Conservation (phyloP, 176 grass and related monocot species). For the Zizania latifolia region DNA sequence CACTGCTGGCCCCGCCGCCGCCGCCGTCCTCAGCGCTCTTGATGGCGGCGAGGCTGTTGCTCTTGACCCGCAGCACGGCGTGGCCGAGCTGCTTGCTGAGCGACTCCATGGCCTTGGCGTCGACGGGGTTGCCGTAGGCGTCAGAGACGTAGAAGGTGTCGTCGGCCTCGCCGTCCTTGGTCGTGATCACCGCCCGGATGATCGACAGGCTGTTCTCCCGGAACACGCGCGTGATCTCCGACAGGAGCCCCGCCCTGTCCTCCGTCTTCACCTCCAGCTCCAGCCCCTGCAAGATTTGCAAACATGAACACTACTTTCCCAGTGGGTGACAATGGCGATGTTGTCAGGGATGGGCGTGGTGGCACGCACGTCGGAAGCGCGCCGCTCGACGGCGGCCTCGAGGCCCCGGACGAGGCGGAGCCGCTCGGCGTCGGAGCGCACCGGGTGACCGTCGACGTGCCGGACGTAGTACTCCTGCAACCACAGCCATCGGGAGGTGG, state of each 20-base stretch:
- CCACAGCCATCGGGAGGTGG: background rate
- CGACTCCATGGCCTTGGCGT: slow-evolving; percentile 20
- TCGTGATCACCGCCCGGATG: slow-evolving; percentile 47
- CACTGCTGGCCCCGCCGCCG: background rate
- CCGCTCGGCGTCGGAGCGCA: slow-evolving; percentile 42
- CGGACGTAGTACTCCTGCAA: slow-evolving; percentile 72
- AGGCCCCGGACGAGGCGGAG: slow-evolving; percentile 42
- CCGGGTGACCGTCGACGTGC: slow-evolving; percentile 49
- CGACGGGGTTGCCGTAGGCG: slow-evolving; percentile 40
- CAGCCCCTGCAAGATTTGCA: slow-evolving; percentile 24
- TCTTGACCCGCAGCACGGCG: slow-evolving; percentile 36
- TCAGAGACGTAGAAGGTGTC: slow-evolving; percentile 56
- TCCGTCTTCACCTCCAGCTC: slow-evolving; percentile 42
- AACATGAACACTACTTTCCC: background rate
- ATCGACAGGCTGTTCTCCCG: slow-evolving; percentile 59
- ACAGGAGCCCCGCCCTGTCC: slow-evolving; percentile 50
- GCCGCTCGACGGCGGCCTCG: slow-evolving; percentile 51
- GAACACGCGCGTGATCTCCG: slow-evolving; percentile 58
- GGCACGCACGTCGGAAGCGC: slow-evolving; percentile 33
- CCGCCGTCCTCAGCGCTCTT: background rate
- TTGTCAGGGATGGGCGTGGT: too few relatives aligned
- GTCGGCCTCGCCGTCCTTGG: slow-evolving; percentile 43
- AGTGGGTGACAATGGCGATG: background rate
- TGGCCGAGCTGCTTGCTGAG: slow-evolving; percentile 29
- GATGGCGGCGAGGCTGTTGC: background rate